Percentiles rank a stretch among this genome's conserved stretches.
Evolutionary conservation across 371 early-diverging fungal species (phyloP).

Genomic region (Mucor racemosus): DNA sequence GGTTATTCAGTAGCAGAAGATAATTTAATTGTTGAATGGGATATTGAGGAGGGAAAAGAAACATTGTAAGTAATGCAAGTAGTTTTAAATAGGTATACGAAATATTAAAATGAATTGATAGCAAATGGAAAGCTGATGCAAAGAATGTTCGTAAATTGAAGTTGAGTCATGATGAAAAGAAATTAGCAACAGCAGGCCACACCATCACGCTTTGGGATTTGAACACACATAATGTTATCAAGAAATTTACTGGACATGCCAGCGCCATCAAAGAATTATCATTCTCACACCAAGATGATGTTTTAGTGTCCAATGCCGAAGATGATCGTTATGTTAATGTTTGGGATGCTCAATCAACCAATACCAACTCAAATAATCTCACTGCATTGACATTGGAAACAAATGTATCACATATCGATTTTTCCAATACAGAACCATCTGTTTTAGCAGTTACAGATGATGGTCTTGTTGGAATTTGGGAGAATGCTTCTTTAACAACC

Average conservation of each 20-base stretch:
- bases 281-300: slow-evolving; percentile 64
- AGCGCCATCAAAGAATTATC: slow-evolving; percentile 61
- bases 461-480: slow-evolving; percentile 74
- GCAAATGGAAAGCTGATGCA: slow-evolving; percentile 67
- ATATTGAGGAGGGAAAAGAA: slow-evolving; percentile 63
- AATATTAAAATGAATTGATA: slow-evolving; percentile 2
- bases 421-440: slow-evolving; percentile 55
- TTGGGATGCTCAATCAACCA: slow-evolving; percentile 69
- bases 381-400: slow-evolving; percentile 70
- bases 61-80: slow-evolving; percentile 38
- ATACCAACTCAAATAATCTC: slow-evolving; percentile 55
- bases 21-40: slow-evolving; percentile 75
- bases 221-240: slow-evolving; percentile 51
- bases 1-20: slow-evolving; percentile 76
- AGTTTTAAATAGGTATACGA: neutral
- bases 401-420: slow-evolving; percentile 57
- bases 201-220: slow-evolving; percentile 72
- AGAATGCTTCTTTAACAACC: slow-evolving; percentile 48
- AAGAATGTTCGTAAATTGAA: slow-evolving; percentile 62
- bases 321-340: slow-evolving; percentile 81
- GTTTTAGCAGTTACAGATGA: slow-evolving; percentile 76
- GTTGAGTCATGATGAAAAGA: slow-evolving; percentile 64
- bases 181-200: slow-evolving; percentile 68
- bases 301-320: slow-evolving; percentile 69
- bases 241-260: slow-evolving; percentile 80